Conservation (phyloP, 78 protist genomes). For the Ministeria vibrans region DNA sequence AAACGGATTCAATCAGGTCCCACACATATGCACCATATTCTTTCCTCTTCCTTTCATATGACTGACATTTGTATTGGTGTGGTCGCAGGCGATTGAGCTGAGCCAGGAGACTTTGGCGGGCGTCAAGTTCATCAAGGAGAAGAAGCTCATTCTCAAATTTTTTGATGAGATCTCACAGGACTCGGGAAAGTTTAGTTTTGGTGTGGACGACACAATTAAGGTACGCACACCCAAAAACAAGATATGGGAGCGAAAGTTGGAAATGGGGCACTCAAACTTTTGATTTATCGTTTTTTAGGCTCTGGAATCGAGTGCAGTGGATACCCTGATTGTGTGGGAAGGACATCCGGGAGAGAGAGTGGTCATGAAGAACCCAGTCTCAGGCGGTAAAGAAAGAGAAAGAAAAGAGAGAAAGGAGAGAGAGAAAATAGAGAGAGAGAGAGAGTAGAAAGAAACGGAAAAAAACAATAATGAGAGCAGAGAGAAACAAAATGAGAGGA, state of each 20-base stretch:
- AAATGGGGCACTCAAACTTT: neutral
- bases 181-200: constrained; percentile 92
- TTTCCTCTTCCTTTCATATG: neutral
- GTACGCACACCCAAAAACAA: neutral
- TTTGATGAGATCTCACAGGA: constrained; percentile 96
- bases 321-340: constrained; percentile 91
- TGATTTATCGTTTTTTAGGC: constrained; percentile 15
- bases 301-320: constrained; percentile 91
- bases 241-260: too few species aligned
- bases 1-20: constrained; percentile 94
- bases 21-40: neutral
- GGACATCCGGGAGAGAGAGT: constrained; percentile 55
- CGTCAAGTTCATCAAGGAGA: constrained; percentile 96
- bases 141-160: constrained; percentile 89
- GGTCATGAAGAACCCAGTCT: constrained; percentile 32
- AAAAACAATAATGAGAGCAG: too few species aligned
- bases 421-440: too few species aligned
- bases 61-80: neutral
- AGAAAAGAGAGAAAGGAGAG: neutral
- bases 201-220: constrained; percentile 84
- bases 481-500: too few species aligned
- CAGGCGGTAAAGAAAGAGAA: neutral
- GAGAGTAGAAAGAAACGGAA: too few species aligned
- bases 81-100: constrained; percentile 94
- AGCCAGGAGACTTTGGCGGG: constrained; percentile 78